Evolutionary conservation across 202 grass and related monocot genomes (phyloP), one percentile per base, ranked within the genome.

Genomic region (Bolboschoenoplectus hybrid): DNA sequence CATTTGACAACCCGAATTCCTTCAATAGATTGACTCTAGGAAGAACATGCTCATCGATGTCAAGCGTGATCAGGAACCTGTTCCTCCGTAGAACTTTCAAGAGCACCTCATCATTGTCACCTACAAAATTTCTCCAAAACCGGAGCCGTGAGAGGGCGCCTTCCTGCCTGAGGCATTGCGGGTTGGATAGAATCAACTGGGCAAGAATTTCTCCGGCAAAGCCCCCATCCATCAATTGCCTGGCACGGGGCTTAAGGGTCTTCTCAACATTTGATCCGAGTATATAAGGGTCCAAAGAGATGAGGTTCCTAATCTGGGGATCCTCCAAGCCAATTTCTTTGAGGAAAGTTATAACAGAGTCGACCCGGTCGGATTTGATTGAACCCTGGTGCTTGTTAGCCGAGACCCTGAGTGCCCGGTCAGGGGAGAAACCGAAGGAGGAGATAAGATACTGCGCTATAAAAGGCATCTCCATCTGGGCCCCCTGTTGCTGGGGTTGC

Each of bases 131-230:
- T 32, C 49, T 7, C 60, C 56, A 19, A 58, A 47, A 65, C 10
- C 17, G 43, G 26, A 47, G 19, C 14, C 80, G 39, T 8, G 61
- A 19, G 6, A 40, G 38, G 36, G 65, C 41, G 88, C 83, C 88
- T 52, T 87, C 70, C 82, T 83, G 89, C 46, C 81, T 84, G 86
- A 90, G 86, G 72, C 88, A 92, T 20, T 74, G 88, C 55, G 73
- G 73, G 58, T 79, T 78, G 41, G 90, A 86, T 84, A 56, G 87
- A 1, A 89, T 72, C 74, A 92, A 87, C 7, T 87, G 84, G 41
- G 79, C 86, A 40, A 92, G 85, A 67, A 86, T 67, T 61, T 76
- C 69, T 3, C 63, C 81, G 60, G 89, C 88, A 74, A 93, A 85
- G 12, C 88, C 86, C 4, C 84, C 84, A 55, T 86, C 76, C 62